Evolutionary conservation across 805 yeast species (phyloP).

Genomic region (Kodamaea neixiangensis): DNA sequence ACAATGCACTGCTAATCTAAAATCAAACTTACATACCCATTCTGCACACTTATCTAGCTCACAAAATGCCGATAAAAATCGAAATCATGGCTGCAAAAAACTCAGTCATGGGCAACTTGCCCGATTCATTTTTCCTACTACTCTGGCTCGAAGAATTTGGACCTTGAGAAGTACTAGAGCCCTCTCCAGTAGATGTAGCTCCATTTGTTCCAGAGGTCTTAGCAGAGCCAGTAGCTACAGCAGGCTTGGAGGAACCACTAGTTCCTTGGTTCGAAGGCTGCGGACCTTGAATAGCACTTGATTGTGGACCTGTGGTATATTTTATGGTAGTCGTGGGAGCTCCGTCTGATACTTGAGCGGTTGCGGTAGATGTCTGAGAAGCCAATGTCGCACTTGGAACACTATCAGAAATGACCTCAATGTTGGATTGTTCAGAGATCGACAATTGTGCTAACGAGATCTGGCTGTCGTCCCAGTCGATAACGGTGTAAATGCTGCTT

Average conservation of each 20-base stretch:
- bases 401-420: neutral
- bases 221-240: neutral
- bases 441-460: slow-evolving; percentile 24
- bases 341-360: neutral
- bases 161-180: neutral
- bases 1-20: no score
- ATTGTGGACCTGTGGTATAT: neutral
- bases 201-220: neutral
- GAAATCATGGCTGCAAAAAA: neutral
- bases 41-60: no score
- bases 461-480: slow-evolving; percentile 25
- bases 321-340: neutral
- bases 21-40: no score
- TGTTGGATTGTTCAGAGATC: neutral
- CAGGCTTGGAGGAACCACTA: neutral
- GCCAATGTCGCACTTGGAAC: neutral
- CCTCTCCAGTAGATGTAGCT: no score
- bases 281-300: neutral
- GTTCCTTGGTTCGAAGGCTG: neutral
- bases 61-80: neutral
- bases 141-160: neutral
- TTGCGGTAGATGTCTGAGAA: neutral
- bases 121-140: neutral
- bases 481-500: slow-evolving; percentile 26
- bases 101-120: neutral